Base-by-base conservation (phyloP, 441 rosid genomes). In the Melastoma candidum region DNA sequence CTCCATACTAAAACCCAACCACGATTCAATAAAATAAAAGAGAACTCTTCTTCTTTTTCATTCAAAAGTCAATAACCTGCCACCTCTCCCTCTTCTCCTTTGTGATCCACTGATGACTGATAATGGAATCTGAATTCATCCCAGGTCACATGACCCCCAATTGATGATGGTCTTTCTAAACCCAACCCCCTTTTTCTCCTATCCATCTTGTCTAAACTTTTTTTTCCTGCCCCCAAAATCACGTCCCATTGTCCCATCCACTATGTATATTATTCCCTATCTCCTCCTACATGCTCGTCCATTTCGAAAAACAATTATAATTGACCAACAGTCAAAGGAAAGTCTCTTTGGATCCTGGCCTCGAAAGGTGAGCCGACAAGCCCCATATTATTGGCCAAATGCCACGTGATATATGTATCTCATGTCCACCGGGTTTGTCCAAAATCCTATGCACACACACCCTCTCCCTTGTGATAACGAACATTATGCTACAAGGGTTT, bases 311-410 rank as follows among this genome's bases (percentile, higher is more conserved):
- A 17, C 22, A 17, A 17, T 17, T 17, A 17, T 17, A 17, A 17
- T 17, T 17, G 22, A 17, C 8, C 41, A 6, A 32, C 41, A 8
- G 41, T 32, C 41, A 6, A 32, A 2, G 22, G 22, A 2, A 32
- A 32, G 36, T 52, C 49, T 50, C 62, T 57, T 59, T 49, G 45
- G 65, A 58, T 75, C 59, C 54, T 12, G 51, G 49, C 66, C 70
- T 53, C 57, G 67, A 67, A 79, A 75, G 69, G 74, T 71, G 76
- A 66, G 53, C 78, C 85, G 95, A 79, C 87, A 76, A 68, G 74
- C 79, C 22, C 82, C 84, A 72, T 79, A 76, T 58, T 64, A 63
- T 58, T 53, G 59, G 69, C 60, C 49, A 32, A 32, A 32, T 32
- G 60, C 71, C 80, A 71, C 74, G 82, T 80, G 96, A 66, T 75